A percentile compares a stretch with the other conserved stretches of the same genome.
Conservation (phyloP, 352 stramenopile genomes). For the Phytophthora litchii region DNA sequence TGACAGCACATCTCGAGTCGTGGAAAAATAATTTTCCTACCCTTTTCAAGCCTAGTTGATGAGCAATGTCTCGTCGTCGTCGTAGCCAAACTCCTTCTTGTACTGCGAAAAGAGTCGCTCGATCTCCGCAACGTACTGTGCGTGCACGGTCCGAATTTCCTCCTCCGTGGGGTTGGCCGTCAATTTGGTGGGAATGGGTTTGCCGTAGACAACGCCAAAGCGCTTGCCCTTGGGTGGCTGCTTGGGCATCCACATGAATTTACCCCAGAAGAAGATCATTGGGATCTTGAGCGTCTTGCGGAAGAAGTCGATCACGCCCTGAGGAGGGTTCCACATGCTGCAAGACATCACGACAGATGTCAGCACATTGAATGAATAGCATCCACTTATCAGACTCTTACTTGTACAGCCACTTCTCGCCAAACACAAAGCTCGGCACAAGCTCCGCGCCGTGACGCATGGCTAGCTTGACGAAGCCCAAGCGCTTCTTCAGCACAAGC, state of each 20-base stretch:
- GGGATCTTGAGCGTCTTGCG: conserved; percentile 77
- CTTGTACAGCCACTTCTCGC: conserved; percentile 85
- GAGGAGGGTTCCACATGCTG: conserved; percentile 73
- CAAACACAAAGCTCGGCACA: conserved; percentile 80
- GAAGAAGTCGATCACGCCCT: conserved; percentile 63
- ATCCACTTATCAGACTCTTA: conserved; percentile 30
- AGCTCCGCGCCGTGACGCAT: conserved; percentile 78
- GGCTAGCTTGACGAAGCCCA: conserved; percentile 84
- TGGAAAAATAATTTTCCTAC: conserved; percentile 16
- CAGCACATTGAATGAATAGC: conserved; percentile 4
- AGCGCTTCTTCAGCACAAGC: conserved; percentile 77
- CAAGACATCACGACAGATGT: conserved; percentile 2
- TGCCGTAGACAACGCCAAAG: conserved; percentile 81
- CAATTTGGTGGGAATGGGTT: conserved; percentile 59
- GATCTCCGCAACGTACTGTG: conserved; percentile 65
- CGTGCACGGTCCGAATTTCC: conserved; percentile 57
- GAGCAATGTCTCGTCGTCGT: conserved; percentile 73
- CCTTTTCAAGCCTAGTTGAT: conserved; percentile 46
- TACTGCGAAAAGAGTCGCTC: conserved; percentile 69
- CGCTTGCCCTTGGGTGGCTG: conserved; percentile 59
- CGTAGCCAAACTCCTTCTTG: conserved; percentile 77
- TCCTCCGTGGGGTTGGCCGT: conserved; percentile 67
- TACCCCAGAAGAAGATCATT: conserved; percentile 81
- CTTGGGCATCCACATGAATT: conserved; percentile 81
- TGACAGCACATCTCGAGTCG: neutral